Percentiles rank a stretch among this genome's conserved stretches.
These are phyloP conservation scores for Neurospora sp. DNA, from an alignment of 2,329 filamentous ascomycete genomes.

Conservation along the genomic window DNA sequence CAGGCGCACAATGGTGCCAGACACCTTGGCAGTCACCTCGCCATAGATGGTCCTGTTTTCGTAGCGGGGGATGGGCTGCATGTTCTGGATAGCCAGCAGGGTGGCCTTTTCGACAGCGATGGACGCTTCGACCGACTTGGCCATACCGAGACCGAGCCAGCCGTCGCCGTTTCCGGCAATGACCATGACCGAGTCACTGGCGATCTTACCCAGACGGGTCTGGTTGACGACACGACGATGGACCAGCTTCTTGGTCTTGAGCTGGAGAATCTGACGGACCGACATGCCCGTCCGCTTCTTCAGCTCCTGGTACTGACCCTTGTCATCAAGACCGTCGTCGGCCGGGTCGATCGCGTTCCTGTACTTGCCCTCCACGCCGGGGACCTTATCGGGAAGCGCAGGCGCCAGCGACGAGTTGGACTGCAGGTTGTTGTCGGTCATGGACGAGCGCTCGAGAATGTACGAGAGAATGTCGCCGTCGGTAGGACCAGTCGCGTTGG, in stretches of 20 bases:
- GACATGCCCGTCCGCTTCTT: slow-evolving; percentile 46
- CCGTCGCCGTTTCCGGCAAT: slow-evolving; percentile 84
- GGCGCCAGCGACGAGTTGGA: slow-evolving; percentile 37
- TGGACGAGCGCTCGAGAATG: slow-evolving; percentile 26
- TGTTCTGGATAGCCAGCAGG: slow-evolving; percentile 78
- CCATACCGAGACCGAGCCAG: slow-evolving; percentile 78
- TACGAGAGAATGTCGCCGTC: slow-evolving; percentile 24
- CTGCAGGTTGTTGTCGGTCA: slow-evolving; percentile 23
- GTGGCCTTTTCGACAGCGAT: slow-evolving; percentile 64
- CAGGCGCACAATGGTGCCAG: slow-evolving; percentile 76
- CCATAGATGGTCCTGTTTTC: slow-evolving; percentile 90
- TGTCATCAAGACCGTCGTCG: slow-evolving; percentile 41
- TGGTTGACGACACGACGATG: slow-evolving; percentile 74
- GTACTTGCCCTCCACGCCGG: slow-evolving; percentile 43
- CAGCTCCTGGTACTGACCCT: slow-evolving; percentile 40
- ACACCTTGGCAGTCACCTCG: slow-evolving; percentile 72
- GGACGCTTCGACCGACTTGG: slow-evolving; percentile 67
- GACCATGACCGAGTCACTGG: slow-evolving; percentile 62
- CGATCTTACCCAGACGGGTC: slow-evolving; percentile 91
- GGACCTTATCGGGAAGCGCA: slow-evolving; percentile 41
- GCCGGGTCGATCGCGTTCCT: slow-evolving; percentile 37
- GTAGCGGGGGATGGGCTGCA: slow-evolving; percentile 86
- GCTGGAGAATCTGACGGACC: slow-evolving; percentile 38
- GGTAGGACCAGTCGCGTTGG: slow-evolving; percentile 10
- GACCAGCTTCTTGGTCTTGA: slow-evolving; percentile 67